Base-by-base conservation (phyloP, 2,329 filamentous ascomycete species). In the Venturia pyrina region DNA sequence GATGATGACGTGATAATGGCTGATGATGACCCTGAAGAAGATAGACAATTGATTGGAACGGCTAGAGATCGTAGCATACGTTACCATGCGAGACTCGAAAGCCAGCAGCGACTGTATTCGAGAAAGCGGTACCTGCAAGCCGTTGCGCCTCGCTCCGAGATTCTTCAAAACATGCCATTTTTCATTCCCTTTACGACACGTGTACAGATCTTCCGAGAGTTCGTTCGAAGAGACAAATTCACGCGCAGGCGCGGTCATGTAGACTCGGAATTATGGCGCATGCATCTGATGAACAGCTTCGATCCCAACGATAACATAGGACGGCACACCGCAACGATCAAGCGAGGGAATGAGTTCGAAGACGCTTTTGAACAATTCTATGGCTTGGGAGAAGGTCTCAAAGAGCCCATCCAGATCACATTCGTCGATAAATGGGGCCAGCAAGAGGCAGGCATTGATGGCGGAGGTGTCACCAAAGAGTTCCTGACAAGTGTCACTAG, bases 391-490 rank as follows among this genome's bases (percentile, higher is more conserved):
- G 89, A 93, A 17, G 88, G 87, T 0, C 78, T 99, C 66, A 98
- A 98, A 73, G 93, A 98, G 73, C 91, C 92, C 0, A 96, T 99
- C 44, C 91, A 96, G 73, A 98, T 99, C 72, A 95, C 91, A 0
- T 99, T 99, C 74, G 87, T 97, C 56, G 95, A 99, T 73, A 85
- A 92, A 67, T 99, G 96, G 70, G 90, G 89, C 68, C 85, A 88
- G 1, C 82, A 86, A 8, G 95, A 99, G 77, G 93, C 93, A 15
- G 95, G 95, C 11, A 98, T 99, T 65, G 95, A 99, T 73, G 95
- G 95, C 0, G 95, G 95, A 10, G 95, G 95, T 68, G 95, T 99
- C 10, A 97, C 93, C 1, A 99, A 99, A 71, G 95, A 99, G 72
- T 99, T 99, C 68, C 81, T 99, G 15, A 96, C 88, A 0, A 95